A percentile compares a stretch with the other conserved stretches of the same genome.
Evolutionary conservation across 441 rosid species (phyloP).

Genomic region (Erodium trifolium): DNA sequence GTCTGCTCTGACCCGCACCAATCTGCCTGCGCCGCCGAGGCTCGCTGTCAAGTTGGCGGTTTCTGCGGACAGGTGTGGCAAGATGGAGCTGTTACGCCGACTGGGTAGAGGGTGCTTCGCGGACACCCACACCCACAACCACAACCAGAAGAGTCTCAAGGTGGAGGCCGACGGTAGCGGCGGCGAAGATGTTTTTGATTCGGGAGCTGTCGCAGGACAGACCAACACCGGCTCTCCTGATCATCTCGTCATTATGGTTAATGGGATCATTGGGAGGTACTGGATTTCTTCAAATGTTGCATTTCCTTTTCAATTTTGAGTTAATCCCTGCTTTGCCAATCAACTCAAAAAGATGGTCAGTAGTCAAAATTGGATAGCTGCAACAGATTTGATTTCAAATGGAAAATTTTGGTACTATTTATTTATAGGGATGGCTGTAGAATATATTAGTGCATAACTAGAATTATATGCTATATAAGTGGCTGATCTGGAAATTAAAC

Average conservation of each 20-base stretch:
- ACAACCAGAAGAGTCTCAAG: no score
- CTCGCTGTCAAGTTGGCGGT: slow-evolving; percentile 11
- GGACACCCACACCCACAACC: no score
- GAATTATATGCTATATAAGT: no score
- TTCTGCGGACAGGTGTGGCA: slow-evolving; percentile 17
- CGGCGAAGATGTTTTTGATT: slow-evolving; percentile 51
- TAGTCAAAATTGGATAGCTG: neutral
- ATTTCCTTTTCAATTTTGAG: neutral
- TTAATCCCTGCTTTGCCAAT: no score
- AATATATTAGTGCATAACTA: no score
- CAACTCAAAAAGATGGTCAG: no score
- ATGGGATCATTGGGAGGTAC: slow-evolving; percentile 78
- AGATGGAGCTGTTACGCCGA: slow-evolving; percentile 35
- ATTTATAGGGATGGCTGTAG: neutral
- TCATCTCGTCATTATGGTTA: slow-evolving; percentile 85
- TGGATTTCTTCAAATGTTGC: neutral
- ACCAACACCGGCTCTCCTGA: slow-evolving; percentile 37
- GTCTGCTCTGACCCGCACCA: neutral
- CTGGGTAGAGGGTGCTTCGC: slow-evolving; percentile 45
- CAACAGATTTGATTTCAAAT: no score
- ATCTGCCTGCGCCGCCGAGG: neutral
- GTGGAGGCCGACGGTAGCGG: slow-evolving; percentile 26
- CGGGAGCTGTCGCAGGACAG: slow-evolving; percentile 24
- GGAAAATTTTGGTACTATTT: no score
- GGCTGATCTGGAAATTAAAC: neutral